Evolutionary conservation across 306 rosid genomes (phyloP), one percentile per base, ranked within the genome.

Genomic region (Vigna unguiculata): DNA sequence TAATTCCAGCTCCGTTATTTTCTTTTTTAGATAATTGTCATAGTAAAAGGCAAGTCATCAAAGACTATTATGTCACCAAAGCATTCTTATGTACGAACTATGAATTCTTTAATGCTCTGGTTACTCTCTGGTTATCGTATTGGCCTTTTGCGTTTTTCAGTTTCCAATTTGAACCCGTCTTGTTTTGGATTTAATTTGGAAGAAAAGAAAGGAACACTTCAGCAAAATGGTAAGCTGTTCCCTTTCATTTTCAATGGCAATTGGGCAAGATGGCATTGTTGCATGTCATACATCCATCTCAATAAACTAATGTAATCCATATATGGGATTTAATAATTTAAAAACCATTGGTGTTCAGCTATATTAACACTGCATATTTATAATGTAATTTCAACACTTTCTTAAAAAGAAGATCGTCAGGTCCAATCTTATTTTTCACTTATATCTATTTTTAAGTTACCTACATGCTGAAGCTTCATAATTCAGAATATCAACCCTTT

Each of bases 41-140:
- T 1, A 2, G 22, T 3, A 24, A 21, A 21, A 38, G 41, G 32
- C 22, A 24, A 67, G 49, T 9, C 45, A 40, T 9, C 45, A 40
- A 8, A 40, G 12, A 40, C 45, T 40, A 9, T 2, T 28, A 25
- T 12, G 65, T 7, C 66, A 65, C 19, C 57, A 49, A 77, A 30
- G 22, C 51, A 60, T 81, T 52, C 51, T 17, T 19, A 59, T 36
- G 25, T 25, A 24, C 41, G 20, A 75, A 68, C 46, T 9, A 24
- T 16, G 43, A 38, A 38, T 45, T 28, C 77, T 49, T 52, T 74
- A 40, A 58, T 76, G 68, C 65, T 70, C n/a, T 25, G 62, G 82
- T 73, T 76, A 68, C 36, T 59, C 78, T 76, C 77, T 25, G 4
- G 3, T 72, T 41, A 40, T 81, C 71, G 54, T 1, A 34, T 65